Evolutionary conservation across 345 rosid genomes (phyloP).

Genomic region (Rhizophora apiculata): DNA sequence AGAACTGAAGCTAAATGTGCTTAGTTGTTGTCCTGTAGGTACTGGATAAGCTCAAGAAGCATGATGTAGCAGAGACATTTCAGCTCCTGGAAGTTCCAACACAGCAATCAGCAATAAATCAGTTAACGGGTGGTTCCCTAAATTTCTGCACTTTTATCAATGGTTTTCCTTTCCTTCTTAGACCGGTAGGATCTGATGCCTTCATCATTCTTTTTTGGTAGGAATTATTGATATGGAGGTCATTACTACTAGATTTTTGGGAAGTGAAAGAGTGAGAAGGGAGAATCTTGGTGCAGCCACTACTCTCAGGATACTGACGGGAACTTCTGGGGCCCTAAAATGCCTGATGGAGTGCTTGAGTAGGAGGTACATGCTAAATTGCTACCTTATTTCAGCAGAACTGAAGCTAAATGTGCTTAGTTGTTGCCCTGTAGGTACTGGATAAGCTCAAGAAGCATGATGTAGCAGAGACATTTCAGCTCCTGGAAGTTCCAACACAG

Average conservation of each 20-base stretch:
- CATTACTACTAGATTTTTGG: constrained; percentile 88
- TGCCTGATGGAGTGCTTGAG: too few relatives aligned
- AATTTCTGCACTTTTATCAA: neutral
- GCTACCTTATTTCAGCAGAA: too few relatives aligned
- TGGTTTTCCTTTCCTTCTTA: neutral
- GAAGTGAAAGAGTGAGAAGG: constrained; percentile 85
- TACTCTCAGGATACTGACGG: too few relatives aligned
- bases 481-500: constrained; percentile 43
- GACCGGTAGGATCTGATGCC: constrained; percentile 1
- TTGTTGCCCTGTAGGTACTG: too few relatives aligned
- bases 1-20: too few relatives aligned
- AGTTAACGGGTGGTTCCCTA: constrained; percentile 61
- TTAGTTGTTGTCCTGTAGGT: too few relatives aligned
- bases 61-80: constrained; percentile 77
- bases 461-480: constrained; percentile 71
- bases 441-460: constrained; percentile 40
- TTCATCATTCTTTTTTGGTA: constrained; percentile 17
- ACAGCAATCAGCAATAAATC: constrained; percentile 97
- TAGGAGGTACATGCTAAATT: too few relatives aligned
- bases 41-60: constrained; percentile 24
- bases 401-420: too few relatives aligned
- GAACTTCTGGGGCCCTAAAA: too few relatives aligned
- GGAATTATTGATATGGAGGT: constrained; percentile 97
- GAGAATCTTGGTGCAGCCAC: too few relatives aligned
- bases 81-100: constrained; percentile 31